These are phyloP conservation scores for Skeletonema costatum DNA, from an alignment of 108 stramenopile species.

Conservation along the genomic window DNA sequence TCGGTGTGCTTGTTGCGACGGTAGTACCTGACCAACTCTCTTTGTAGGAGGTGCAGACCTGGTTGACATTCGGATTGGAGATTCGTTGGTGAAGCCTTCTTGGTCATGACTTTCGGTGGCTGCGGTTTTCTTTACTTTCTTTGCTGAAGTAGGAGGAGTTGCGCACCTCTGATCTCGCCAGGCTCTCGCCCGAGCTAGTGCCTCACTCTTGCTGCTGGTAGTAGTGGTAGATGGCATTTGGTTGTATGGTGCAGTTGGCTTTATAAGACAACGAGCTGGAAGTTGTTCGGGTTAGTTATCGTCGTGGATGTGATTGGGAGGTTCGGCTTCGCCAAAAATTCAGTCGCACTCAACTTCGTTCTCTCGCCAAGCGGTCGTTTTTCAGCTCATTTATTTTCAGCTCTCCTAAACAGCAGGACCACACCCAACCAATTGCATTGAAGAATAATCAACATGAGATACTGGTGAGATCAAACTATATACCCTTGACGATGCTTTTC, in stretches of 20 bases:
- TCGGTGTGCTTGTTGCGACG: not conserved
- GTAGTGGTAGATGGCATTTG: not conserved
- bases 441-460: not conserved
- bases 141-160: not conserved
- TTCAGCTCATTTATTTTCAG: not conserved
- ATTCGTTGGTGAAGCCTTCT: not conserved
- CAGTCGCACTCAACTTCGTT: not conserved
- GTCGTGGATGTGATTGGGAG: too few species aligned
- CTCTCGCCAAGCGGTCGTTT: not conserved
- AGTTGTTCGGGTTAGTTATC: too few species aligned
- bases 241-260: too few species aligned
- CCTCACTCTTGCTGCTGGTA: not conserved
- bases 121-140: not conserved
- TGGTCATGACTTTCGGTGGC: too few species aligned
- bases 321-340: not conserved
- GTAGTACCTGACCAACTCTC: not conserved
- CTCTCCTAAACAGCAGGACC: not conserved
- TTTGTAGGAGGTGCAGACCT: not conserved
- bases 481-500: not conserved
- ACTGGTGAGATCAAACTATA: not conserved
- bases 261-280: too few species aligned
- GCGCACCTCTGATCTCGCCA: not conserved
- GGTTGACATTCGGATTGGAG: not conserved
- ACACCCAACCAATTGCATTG: not conserved
- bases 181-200: not conserved